These are phyloP conservation scores for Salix suchowensis DNA, from an alignment of 345 rosid species.

Conservation along the genomic window DNA sequence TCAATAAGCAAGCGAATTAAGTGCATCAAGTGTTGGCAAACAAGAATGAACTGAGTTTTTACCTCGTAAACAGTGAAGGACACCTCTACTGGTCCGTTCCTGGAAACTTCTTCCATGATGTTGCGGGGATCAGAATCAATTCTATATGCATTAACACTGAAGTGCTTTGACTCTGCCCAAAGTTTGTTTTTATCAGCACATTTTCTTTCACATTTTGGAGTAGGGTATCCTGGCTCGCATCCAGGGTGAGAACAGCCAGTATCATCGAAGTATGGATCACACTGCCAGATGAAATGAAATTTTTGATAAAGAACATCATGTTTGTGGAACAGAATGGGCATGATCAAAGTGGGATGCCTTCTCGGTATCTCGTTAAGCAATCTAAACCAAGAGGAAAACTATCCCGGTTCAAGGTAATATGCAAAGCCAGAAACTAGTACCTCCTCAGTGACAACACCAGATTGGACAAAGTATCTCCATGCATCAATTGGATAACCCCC, in stretches of 20 bases:
- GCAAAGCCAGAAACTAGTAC: slow-evolving; percentile 25
- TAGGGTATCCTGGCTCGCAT: slow-evolving; percentile 79
- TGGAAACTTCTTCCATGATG: slow-evolving; percentile 84
- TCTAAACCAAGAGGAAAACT: not conserved
- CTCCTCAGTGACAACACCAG: slow-evolving; percentile 94
- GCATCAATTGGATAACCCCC: slow-evolving; percentile 82
- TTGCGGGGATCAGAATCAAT: slow-evolving; percentile 55
- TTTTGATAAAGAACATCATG: not conserved
- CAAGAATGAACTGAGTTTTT: not conserved
- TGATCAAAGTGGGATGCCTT: not conserved
- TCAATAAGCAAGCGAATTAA: not conserved
- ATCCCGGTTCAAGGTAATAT: not conserved
- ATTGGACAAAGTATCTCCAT: slow-evolving; percentile 71
- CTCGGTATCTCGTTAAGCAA: not conserved
- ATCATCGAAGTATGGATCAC: slow-evolving; percentile 86
- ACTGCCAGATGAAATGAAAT: slow-evolving; percentile 38
- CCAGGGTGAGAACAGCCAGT: slow-evolving; percentile 97
- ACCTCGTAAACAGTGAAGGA: slow-evolving; percentile 93
- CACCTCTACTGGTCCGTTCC: slow-evolving; percentile 93
- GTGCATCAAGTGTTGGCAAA: not conserved
- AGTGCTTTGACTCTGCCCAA: slow-evolving; percentile 80
- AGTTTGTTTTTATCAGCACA: slow-evolving; percentile 65
- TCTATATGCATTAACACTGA: slow-evolving; percentile 62
- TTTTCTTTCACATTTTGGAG: slow-evolving; percentile 73
- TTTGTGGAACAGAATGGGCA: not conserved